Conservation (phyloP, 2,329 filamentous ascomycete genomes). For the Clarireedia hainanense region DNA sequence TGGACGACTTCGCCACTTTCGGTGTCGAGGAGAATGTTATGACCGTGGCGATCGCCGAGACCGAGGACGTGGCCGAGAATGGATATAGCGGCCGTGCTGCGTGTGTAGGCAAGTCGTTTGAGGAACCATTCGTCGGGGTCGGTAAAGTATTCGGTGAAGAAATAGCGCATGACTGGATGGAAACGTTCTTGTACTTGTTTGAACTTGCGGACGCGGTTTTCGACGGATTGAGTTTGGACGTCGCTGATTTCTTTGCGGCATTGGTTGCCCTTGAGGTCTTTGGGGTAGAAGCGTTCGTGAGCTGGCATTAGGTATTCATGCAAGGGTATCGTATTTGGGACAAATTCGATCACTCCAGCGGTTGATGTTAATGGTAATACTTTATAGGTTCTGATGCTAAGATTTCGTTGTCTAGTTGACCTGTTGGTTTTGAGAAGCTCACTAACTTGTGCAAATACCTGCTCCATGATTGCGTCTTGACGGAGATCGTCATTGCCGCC, state of each 20-base stretch:
- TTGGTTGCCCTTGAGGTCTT: constrained; percentile 65
- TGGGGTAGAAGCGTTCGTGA: constrained; percentile 78
- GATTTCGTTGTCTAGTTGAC: constrained; percentile 75
- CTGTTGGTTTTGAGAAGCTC: constrained; percentile 80
- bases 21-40: constrained; percentile 91
- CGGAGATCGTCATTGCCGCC: constrained; percentile 92
- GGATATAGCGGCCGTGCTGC: constrained; percentile 88
- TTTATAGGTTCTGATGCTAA: constrained; percentile 94
- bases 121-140: constrained; percentile 96
- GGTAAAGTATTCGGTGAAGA: constrained; percentile 90
- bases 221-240: constrained; percentile 61
- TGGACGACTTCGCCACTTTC: constrained; percentile 90
- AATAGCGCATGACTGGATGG: constrained; percentile 89
- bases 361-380: constrained; percentile 80
- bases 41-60: constrained; percentile 86
- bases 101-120: constrained; percentile 80
- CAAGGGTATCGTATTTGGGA: constrained; percentile 83
- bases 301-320: constrained; percentile 90
- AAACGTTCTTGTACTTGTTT: constrained; percentile 73
- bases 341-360: constrained; percentile 94
- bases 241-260: constrained; percentile 75
- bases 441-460: constrained; percentile 95
- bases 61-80: constrained; percentile 92
- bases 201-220: constrained; percentile 66
- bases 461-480: constrained; percentile 98